A percentile compares a stretch with the other conserved stretches of the same genome.
phyloP scores from a whole-genome alignment of 208 protist genomes.

The Vickermania ingenoplastis region DNA sequence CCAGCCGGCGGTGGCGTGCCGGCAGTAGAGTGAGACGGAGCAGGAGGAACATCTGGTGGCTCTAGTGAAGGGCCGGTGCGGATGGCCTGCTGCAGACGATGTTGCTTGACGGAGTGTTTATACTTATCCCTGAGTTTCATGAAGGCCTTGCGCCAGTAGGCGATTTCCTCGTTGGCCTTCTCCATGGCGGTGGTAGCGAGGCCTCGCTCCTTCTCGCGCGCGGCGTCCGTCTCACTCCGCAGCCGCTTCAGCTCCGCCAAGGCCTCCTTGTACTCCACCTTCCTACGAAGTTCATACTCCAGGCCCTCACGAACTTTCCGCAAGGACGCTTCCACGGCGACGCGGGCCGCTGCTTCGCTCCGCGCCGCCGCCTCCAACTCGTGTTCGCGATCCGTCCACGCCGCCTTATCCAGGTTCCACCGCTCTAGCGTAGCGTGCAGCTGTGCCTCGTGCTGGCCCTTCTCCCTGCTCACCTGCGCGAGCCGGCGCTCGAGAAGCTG shows the following conservation, averaged over 20 bases:
- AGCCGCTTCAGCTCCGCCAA: conserved; percentile 49
- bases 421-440: conserved; percentile 11
- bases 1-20: too few species aligned
- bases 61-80: too few species aligned
- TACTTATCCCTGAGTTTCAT: too few species aligned
- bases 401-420: conserved; percentile 17
- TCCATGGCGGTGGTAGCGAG: conserved; percentile 45
- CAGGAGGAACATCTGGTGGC: too few species aligned
- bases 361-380: conserved; percentile 5
- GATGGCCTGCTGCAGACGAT: too few species aligned
- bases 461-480: not conserved
- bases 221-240: conserved; percentile 47
- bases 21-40: too few species aligned
- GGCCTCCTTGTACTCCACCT: conserved; percentile 72
- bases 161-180: conserved; percentile 52
- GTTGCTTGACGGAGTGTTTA: too few species aligned
- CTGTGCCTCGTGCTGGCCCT: not conserved
- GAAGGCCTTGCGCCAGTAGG: conserved; percentile 73
- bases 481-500: not conserved
- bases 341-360: conserved; percentile 10
- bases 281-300: conserved; percentile 57
- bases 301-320: conserved; percentile 38
- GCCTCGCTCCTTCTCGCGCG: conserved; percentile 42
- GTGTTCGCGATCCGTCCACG: conserved; percentile 2
- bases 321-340: conserved; percentile 8